Base-by-base conservation (phyloP, 345 rosid species). In the Moringa oleifera region DNA sequence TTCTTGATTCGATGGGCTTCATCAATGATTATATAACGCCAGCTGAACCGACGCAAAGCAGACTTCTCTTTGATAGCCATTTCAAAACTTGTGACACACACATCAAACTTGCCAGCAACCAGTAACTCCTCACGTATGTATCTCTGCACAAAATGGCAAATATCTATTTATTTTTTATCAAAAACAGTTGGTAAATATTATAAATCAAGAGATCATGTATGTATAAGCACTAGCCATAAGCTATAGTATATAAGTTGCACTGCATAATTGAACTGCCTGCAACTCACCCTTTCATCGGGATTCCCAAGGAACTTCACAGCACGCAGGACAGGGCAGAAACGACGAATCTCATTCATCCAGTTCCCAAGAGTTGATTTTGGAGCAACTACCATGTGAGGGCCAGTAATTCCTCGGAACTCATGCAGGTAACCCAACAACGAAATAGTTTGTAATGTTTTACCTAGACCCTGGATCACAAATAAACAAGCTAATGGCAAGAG, bases 351-450 rank as follows among this genome's bases (percentile, higher is more conserved):
- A 66, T 91, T 95, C 97, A 95, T 91, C 99, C 97, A 95, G 71
- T 95, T 95, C 61, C 97, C 99, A 75, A 91, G 96, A 24, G 99
- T 91, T 73, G 99, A 95, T 79, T 95, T 95, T 62, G 99, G 99
- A 65, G 99, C 96, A 79, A 95, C 97, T 21, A 95, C 99, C 99
- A 91, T 87, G 71, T 95, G 99, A 59, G 99, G 99, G 65, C 99
- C 99, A 68, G 85, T 80, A 60, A 95, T 95, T 83, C 97, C 96
- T 63, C 93, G 74, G 73, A 88, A 95, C 57, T 95, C 99, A 28
- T 91, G 96, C 73, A 95, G 83, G 75, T 89, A 95, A 13, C 97
- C 99, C 84, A 94, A 23, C 56, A 91, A 75, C 41, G 99, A 94
- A 51, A 94, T 94, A 2, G 99, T 94, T 80, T 94, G 99, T 75